These are phyloP conservation scores for Podila epigama DNA, from an alignment of 192 early-diverging fungal species.

Conservation along the genomic window DNA sequence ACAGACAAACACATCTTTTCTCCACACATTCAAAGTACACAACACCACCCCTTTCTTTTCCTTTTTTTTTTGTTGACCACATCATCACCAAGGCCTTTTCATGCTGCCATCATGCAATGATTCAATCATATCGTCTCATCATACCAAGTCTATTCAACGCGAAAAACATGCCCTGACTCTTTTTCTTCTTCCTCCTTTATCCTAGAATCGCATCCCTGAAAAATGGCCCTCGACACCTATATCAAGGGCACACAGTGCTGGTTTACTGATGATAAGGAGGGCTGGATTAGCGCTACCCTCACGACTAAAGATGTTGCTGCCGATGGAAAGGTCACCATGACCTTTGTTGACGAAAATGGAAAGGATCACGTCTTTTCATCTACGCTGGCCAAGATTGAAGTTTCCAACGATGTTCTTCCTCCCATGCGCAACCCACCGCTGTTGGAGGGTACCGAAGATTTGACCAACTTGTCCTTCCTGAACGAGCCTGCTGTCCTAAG, in stretches of 20 bases:
- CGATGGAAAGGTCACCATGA: conserved; percentile 64
- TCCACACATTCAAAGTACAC: too few species aligned
- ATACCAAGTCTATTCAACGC: too few species aligned
- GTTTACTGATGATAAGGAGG: conserved; percentile 87
- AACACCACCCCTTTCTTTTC: too few species aligned
- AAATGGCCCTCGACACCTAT: conserved; percentile 67
- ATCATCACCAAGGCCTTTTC: too few species aligned
- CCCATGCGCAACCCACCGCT: conserved; percentile 94
- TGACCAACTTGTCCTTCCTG: conserved; percentile 94
- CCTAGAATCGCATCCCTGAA: conserved; percentile 10
- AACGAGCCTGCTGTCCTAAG: conserved; percentile 96
- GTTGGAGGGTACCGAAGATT: conserved; percentile 88
- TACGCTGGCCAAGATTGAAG: conserved; percentile 72
- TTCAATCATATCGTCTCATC: too few species aligned
- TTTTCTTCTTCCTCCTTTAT: conserved; percentile 1
- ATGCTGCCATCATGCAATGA: too few species aligned
- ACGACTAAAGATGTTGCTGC: conserved; percentile 60
- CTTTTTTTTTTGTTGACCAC: too few species aligned
- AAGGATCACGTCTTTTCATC: conserved; percentile 79
- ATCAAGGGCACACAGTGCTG: conserved; percentile 82
- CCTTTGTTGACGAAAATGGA: conserved; percentile 65
- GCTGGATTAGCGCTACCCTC: conserved; percentile 81
- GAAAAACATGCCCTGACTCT: neutral
- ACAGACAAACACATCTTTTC: too few species aligned
- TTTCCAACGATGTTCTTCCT: conserved; percentile 75